phyloP scores from a whole-genome alignment of 257 asterid genomes.

The Solanum ahanhuiri region DNA sequence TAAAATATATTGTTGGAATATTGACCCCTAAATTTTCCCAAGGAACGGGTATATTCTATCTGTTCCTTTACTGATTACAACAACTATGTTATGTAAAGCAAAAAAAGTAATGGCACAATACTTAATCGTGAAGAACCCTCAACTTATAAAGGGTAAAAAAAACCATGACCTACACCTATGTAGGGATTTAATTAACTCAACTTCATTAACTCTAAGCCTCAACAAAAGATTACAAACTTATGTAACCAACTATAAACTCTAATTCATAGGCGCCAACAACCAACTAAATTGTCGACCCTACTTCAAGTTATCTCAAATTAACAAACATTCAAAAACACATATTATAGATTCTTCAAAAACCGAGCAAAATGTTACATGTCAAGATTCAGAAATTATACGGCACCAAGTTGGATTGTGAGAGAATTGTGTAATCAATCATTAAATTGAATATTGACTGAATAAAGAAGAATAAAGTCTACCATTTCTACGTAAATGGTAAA shows the following conservation, averaged over 20 bases:
- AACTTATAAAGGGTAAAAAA: background rate
- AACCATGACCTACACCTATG: background rate
- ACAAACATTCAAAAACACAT: background rate
- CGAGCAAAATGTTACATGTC: background rate
- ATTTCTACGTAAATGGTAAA: background rate
- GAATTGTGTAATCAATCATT: background rate
- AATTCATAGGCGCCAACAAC: background rate
- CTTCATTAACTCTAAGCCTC: no score
- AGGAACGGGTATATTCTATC: no score
- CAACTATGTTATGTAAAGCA: background rate
- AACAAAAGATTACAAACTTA: background rate
- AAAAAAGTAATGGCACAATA: background rate
- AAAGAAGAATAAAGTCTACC: background rate
- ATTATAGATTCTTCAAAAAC: background rate
- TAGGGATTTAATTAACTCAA: background rate
- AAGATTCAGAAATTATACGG: background rate
- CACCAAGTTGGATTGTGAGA: background rate
- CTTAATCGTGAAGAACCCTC: no score
- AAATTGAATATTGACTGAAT: background rate
- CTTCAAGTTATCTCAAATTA: background rate
- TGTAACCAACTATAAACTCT: background rate
- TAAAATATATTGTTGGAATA: background rate
- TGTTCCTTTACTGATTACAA: background rate
- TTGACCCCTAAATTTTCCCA: background rate
- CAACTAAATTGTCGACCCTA: background rate